phyloP scores from a whole-genome alignment of 2,329 filamentous ascomycete genomes.

The Aspergillus bombycis region DNA sequence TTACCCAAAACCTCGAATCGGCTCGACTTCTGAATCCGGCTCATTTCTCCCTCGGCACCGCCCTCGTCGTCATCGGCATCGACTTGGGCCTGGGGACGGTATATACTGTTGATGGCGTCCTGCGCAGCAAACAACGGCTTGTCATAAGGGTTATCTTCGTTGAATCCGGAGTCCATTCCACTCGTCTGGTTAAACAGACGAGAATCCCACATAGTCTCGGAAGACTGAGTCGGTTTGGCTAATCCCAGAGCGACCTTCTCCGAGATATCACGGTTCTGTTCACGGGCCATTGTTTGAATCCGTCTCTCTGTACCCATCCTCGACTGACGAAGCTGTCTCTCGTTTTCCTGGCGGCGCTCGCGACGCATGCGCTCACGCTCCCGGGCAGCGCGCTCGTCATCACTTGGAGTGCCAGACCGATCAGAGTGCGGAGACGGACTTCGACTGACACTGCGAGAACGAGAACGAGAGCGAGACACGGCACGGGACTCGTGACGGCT shows the following conservation, averaged over 20 bases:
- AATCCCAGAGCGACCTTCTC: conserved; percentile 95
- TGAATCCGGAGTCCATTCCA: conserved; percentile 89
- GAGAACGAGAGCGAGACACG: conserved; percentile 44
- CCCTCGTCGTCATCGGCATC: conserved; percentile 79
- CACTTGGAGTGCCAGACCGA: conserved; percentile 52
- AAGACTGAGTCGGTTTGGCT: conserved; percentile 89
- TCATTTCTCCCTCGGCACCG: conserved; percentile 79
- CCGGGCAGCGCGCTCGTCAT: conserved; percentile 70
- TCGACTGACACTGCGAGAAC: conserved; percentile 49
- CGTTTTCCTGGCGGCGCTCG: conserved; percentile 78
- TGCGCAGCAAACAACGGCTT: conserved; percentile 96
- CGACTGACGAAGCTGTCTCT: conserved; percentile 87
- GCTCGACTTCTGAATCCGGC: conserved; percentile 81
- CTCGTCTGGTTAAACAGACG: conserved; percentile 91
- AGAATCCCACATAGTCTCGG: conserved; percentile 96
- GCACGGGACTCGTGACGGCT: conserved; percentile 50
- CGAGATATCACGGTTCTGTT: conserved; percentile 95
- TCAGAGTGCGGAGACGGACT: conserved; percentile 49
- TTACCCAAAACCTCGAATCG: conserved; percentile 88
- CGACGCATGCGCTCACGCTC: conserved; percentile 77
- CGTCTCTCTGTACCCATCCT: conserved; percentile 93
- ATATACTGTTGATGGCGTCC: conserved; percentile 92
- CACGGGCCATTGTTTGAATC: conserved; percentile 88
- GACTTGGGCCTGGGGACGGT: conserved; percentile 73
- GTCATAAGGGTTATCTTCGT: conserved; percentile 96